Base-by-base conservation (phyloP, 2,329 filamentous ascomycete genomes). In the Ciborinia camelliae region DNA sequence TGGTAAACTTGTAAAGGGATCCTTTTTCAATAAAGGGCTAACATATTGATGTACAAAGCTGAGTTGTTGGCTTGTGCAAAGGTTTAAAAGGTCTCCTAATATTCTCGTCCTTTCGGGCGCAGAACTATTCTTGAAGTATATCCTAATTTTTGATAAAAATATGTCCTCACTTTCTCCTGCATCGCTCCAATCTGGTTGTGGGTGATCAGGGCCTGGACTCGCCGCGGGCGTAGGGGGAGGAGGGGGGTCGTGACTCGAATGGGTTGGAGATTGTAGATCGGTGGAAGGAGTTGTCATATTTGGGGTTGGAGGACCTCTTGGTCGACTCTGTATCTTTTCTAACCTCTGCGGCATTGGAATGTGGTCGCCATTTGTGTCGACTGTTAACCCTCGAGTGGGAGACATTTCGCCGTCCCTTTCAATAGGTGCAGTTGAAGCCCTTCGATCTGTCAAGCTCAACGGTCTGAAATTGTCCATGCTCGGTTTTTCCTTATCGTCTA, bases 11-110 rank as follows among this genome's bases (percentile, higher is more conserved):
- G 89, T 91, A 73, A 99, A 98, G 0, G 95, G 95, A 75, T 99
- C 95, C 77, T 97, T 97, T 79, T 97, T 97, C 69, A 99, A 79
- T 68, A 96, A 80, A 35, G 95, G 95, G 76, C 92, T 94, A 71
- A 99, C 94, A 77, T 97, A 96, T 76, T 96, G 92, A 71, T 96
- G 92, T 26, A 99, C 93, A 75, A 97, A 98, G 77, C 92, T 97
- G 70, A 99, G 82, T 76, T 96, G 90, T 74, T 96, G 92, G 72
- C 91, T 97, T 71, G 96, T 96, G 80, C 95, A 99, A 71, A 97
- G 85, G 73, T 96, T 96, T 69, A 99, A 81, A 65, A 99, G 81
- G 75, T 97, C 93, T 59, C 91, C 91, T 66, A 99, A 81, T 72
- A 96, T 86, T 47, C 90, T 85, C 72, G 92, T 90, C 65, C 91